Conservation (phyloP, 768 basidiomycete species). For the Boletus coccyginus region DNA sequence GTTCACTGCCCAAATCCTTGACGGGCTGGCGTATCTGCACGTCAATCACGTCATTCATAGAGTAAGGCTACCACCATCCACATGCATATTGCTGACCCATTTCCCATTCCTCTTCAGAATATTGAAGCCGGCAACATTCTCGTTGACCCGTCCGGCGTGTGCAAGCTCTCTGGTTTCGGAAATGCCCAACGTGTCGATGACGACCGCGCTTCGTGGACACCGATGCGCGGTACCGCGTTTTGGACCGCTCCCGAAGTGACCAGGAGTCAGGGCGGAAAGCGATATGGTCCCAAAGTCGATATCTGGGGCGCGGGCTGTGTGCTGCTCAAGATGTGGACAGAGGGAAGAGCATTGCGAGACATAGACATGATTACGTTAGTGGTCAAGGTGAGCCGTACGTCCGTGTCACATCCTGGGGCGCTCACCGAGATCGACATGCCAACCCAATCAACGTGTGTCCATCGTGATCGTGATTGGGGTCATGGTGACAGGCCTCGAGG, state of each 20-base stretch:
- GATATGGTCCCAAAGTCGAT: conserved; percentile 93
- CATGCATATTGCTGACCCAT: background rate
- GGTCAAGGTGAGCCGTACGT: conserved; percentile 61
- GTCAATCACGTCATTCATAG: conserved; percentile 85
- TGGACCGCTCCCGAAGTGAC: conserved; percentile 97
- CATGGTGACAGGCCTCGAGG: conserved; percentile 55
- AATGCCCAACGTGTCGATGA: conserved; percentile 90
- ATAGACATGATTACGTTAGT: conserved; percentile 83
- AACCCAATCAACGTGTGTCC: background rate
- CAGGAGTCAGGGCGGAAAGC: conserved; percentile 66
- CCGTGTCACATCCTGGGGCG: conserved; percentile 10
- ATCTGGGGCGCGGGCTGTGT: conserved; percentile 97
- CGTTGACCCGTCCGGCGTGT: conserved; percentile 80
- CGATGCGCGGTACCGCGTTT: conserved; percentile 94
- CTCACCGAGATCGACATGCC: too few relatives aligned
- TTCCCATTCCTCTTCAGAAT: conserved; percentile 48
- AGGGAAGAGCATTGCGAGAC: conserved; percentile 76
- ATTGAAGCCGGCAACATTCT: conserved; percentile 95
- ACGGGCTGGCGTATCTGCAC: conserved; percentile 88
- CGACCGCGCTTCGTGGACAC: conserved; percentile 70
- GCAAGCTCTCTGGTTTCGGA: conserved; percentile 96
- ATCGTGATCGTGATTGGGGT: background rate
- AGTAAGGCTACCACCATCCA: conserved; percentile 40
- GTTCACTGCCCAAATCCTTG: conserved; percentile 84
- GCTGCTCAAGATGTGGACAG: conserved; percentile 94